phyloP scores from a whole-genome alignment of 2,329 filamentous ascomycete genomes.

The Cercospora sp. region DNA sequence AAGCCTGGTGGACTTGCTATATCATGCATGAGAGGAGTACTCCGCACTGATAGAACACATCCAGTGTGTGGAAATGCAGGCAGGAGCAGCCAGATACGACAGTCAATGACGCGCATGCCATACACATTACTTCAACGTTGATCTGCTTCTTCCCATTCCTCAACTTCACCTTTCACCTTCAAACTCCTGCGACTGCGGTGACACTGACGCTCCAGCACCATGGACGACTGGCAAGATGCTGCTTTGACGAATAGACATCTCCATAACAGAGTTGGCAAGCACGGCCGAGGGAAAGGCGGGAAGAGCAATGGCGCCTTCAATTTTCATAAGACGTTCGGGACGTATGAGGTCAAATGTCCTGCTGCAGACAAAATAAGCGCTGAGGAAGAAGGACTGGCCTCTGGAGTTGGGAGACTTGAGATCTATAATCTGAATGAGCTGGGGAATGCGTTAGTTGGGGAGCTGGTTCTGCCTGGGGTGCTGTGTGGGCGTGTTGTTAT shows the following conservation, averaged over 20 bases:
- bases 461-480: neutral
- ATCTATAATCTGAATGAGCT: conserved; percentile 8
- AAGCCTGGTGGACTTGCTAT: no score
- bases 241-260: conserved; percentile 12
- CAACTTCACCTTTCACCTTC: neutral
- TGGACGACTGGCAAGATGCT: conserved; percentile 16
- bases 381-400: no score
- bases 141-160: neutral
- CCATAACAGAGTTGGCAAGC: conserved; percentile 8
- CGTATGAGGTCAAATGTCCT: conserved; percentile 6
- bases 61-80: neutral
- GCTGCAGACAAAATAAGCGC: neutral
- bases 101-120: no score
- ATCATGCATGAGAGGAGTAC: no score
- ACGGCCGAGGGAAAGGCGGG: conserved; percentile 1
- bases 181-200: no score
- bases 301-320: conserved; percentile 9
- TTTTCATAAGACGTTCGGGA: conserved; percentile 11
- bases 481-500: conserved; percentile 4
- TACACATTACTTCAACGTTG: no score
- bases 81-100: neutral
- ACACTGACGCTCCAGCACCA: neutral
- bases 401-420: neutral
- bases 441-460: conserved; percentile 10
- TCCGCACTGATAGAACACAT: neutral